Percentiles rank a stretch among this genome's conserved stretches.
These are phyloP conservation scores for Dalbergia oliveri DNA, from an alignment of 306 rosid genomes.

Conservation along the genomic window DNA sequence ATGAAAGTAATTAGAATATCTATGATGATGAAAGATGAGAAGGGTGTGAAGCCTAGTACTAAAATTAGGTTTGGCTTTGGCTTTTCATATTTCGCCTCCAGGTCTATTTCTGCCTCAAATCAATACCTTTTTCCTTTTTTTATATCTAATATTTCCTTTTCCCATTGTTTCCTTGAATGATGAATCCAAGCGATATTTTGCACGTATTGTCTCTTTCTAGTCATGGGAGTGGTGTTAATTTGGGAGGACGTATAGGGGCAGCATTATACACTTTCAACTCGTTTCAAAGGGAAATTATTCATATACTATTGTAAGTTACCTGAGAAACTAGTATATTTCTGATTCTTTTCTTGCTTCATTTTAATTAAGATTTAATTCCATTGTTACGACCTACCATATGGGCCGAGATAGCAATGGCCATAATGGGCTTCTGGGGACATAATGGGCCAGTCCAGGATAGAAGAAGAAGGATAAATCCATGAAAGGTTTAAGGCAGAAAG, in stretches of 20 bases:
- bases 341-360: too few relatives aligned
- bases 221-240: constrained; percentile 24
- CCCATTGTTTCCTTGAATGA: background rate
- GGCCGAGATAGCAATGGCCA: too few relatives aligned
- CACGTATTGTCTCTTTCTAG: constrained; percentile 38
- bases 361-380: too few relatives aligned
- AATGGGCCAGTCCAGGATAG: too few relatives aligned
- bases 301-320: background rate
- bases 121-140: background rate
- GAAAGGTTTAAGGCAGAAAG: too few relatives aligned
- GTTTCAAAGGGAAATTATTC: constrained; percentile 42
- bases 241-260: constrained; percentile 39
- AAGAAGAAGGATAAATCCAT: too few relatives aligned
- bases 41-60: constrained; percentile 67
- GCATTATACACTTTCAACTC: constrained; percentile 49
- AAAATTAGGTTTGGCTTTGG: constrained; percentile 77
- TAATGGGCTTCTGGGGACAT: too few relatives aligned
- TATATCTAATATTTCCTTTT: background rate
- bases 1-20: constrained; percentile 15
- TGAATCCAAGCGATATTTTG: constrained; percentile 1
- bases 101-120: constrained; percentile 52
- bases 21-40: constrained; percentile 49
- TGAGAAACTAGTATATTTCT: background rate
- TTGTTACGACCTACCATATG: too few relatives aligned
- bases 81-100: constrained; percentile 51